Base-by-base conservation (phyloP, 148 eudicot genomes). In the Heliamphora exappendiculata region DNA sequence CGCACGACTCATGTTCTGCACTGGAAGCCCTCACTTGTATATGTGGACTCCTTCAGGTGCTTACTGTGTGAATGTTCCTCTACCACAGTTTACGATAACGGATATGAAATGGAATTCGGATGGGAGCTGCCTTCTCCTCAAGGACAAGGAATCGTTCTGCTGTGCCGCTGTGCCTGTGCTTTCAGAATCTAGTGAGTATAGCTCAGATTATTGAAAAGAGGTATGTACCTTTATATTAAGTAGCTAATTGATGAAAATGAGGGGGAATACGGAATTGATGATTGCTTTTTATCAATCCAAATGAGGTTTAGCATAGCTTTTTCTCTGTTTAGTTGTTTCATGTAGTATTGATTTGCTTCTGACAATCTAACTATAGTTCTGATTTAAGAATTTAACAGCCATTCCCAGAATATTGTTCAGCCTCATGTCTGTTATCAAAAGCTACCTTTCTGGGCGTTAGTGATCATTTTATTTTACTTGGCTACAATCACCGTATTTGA, bases 31-130 rank as follows among this genome's bases (percentile, higher is more conserved):
- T 36, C 93, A 94, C 79, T 78, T 94, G 59, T 94, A 94, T 84
- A 92, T 94, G 91, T 94, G 98, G 98, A 90, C 97, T 3, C 97
- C 97, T 17, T 86, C 91, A 41, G 96, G 97, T 60, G 94, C 97
- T 66, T 94, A 81, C 64, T 94, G 98, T 58, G 89, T 92, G 42
- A 88, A 77, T 50, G 89, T 89, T 62, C 98, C 98, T 16, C 81
- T 92, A 70, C 96, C 91, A 3, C 77, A 83, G 45, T 92, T 92
- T 79, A 80, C 68, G 14, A 83, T 91, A 12, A 75, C 78, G 16
- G 98, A 94, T 86, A 69, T 92, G 79, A 94, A 90, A 80, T 94
- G 98, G 98, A 92, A 88, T 79, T 85, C 89, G 0, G 86, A 87
- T 63, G 97, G 98, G 39, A 87, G 96, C 82, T 90, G 88, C 72